A percentile compares a stretch with the other conserved stretches of the same genome.
Evolutionary conservation across 495 filamentous ascomycete genomes (phyloP).

Genomic region (Aspergillus panamensis): DNA sequence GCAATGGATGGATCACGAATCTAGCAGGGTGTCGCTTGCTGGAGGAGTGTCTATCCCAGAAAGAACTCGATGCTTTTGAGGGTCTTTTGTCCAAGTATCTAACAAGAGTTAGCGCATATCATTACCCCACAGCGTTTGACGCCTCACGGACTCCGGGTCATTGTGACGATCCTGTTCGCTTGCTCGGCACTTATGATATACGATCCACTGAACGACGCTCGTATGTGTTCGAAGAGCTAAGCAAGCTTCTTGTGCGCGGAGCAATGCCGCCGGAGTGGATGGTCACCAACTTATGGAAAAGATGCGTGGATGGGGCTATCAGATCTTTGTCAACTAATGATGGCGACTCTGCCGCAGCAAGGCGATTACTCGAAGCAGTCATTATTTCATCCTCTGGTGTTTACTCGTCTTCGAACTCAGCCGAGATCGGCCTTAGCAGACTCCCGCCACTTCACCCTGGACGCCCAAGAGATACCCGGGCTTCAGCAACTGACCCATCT

Average conservation of each 20-base stretch:
- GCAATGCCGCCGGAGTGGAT: slow-evolving; percentile 49
- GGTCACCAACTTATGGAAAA: slow-evolving; percentile 42
- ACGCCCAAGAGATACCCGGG: slow-evolving; percentile 19
- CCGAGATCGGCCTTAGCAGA: background rate
- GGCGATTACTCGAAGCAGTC: slow-evolving; percentile 39
- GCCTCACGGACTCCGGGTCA: slow-evolving; percentile 11
- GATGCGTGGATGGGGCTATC: slow-evolving; percentile 41
- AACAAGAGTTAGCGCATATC: slow-evolving; percentile 26
- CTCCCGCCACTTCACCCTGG: background rate
- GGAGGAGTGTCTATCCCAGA: slow-evolving; percentile 30
- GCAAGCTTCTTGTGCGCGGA: slow-evolving; percentile 37
- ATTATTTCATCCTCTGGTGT: slow-evolving; percentile 32
- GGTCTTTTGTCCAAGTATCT: slow-evolving; percentile 34
- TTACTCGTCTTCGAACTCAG: slow-evolving; percentile 2
- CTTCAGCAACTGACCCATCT: slow-evolving; percentile 13
- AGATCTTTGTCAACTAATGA: slow-evolving; percentile 41
- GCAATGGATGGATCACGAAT: slow-evolving; percentile 40
- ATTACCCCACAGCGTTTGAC: slow-evolving; percentile 35
- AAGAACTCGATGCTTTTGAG: slow-evolving; percentile 40
- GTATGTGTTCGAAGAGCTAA: slow-evolving; percentile 39
- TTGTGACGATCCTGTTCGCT: slow-evolving; percentile 29
- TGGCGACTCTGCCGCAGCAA: slow-evolving; percentile 34
- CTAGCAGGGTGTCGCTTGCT: slow-evolving; percentile 33
- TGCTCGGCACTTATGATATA: slow-evolving; percentile 33
- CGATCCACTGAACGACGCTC: slow-evolving; percentile 23